Evolutionary conservation across 2,329 filamentous ascomycete species (phyloP).

Genomic region (Volutella citrinella): DNA sequence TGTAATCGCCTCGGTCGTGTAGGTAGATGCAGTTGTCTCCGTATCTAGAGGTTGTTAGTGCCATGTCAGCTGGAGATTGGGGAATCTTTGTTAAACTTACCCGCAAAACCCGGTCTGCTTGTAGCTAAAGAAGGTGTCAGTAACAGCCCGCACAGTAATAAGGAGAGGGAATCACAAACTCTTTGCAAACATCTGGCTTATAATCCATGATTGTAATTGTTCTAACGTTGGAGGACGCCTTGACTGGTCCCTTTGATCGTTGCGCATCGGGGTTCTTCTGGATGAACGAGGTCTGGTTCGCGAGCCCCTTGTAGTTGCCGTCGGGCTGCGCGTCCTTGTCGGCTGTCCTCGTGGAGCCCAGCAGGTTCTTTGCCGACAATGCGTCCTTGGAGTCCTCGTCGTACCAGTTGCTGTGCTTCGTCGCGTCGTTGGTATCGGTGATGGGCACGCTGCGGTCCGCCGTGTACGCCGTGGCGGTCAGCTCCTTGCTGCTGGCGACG

Average conservation of each 20-base stretch:
- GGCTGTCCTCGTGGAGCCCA: conserved; percentile 52
- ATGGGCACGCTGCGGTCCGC: conserved; percentile 63
- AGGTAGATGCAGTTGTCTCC: conserved; percentile 65
- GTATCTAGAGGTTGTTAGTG: too few relatives aligned
- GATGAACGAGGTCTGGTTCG: conserved; percentile 72
- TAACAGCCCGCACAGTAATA: too few relatives aligned
- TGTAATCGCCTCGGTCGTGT: conserved; percentile 74
- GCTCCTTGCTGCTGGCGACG: conserved; percentile 31
- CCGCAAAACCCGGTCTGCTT: conserved; percentile 64
- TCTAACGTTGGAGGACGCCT: conserved; percentile 83
- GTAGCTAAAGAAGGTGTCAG: too few relatives aligned
- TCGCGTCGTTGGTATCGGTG: conserved; percentile 76
- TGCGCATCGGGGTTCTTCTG: conserved; percentile 74
- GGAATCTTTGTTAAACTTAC: too few relatives aligned
- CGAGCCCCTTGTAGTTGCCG: conserved; percentile 74
- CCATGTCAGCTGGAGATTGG: too few relatives aligned
- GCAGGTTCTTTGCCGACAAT: conserved; percentile 49
- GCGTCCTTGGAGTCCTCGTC: conserved; percentile 63
- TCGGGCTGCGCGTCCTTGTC: conserved; percentile 42
- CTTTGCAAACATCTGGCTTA: conserved; percentile 91
- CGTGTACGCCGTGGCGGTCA: conserved; percentile 52
- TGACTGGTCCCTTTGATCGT: conserved; percentile 77
- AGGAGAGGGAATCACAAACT: too few relatives aligned
- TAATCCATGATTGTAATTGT: conserved; percentile 90
- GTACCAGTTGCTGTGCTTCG: conserved; percentile 86